phyloP scores from a whole-genome alignment of 306 rosid species.

The Glycine latifolia region DNA sequence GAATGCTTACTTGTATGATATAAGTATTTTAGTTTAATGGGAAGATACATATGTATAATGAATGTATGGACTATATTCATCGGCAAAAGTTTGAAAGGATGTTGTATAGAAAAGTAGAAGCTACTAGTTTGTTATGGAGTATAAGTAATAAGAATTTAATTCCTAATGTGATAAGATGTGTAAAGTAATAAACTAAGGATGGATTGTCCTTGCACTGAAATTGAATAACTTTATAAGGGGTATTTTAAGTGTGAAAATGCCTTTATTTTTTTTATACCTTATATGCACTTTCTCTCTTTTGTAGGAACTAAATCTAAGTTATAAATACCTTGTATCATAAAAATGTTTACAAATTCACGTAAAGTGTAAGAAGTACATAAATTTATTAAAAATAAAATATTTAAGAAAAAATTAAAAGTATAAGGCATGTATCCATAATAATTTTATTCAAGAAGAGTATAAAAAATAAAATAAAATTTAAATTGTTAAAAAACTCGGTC shows the following conservation, averaged over 20 bases:
- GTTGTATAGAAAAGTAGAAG: constrained; percentile 40
- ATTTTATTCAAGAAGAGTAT: background rate
- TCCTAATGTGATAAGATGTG: background rate
- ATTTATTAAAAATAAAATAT: background rate
- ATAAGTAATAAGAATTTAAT: constrained; percentile 12
- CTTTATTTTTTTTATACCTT: background rate
- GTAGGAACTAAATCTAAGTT: background rate
- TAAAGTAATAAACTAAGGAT: constrained; percentile 13
- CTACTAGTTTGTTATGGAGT: background rate
- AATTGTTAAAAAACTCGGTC: too few relatives aligned
- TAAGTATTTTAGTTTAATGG: constrained; percentile 27
- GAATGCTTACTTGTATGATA: constrained; percentile 4
- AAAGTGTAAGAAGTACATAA: background rate
- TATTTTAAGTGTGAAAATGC: background rate
- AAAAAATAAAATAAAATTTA: background rate
- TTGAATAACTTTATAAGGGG: background rate
- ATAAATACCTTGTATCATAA: background rate
- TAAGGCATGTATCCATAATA: background rate
- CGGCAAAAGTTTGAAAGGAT: constrained; percentile 25
- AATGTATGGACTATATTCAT: constrained; percentile 42
- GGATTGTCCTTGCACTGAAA: background rate
- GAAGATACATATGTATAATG: constrained; percentile 16
- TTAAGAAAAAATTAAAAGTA: background rate
- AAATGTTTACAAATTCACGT: background rate
- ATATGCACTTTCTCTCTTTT: background rate